Evolutionary conservation across 2,329 filamentous ascomycete species (phyloP), one percentile per base, ranked within the genome.

Genomic region (Xylaria sp.): DNA sequence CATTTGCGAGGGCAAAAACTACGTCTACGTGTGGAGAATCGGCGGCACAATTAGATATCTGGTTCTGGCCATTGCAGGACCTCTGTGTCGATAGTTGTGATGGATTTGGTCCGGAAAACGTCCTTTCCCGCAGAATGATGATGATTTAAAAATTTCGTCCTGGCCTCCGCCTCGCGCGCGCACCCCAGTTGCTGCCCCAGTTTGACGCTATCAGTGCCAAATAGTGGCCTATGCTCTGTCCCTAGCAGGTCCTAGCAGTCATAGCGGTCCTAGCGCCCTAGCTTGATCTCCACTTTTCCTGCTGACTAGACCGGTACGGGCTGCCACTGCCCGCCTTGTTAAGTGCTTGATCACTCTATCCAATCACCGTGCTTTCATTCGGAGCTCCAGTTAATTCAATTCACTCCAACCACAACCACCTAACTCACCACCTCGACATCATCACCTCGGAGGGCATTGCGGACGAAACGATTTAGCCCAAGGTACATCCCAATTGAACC

Each of bases 1-100:
- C 88, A 90, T 90, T 84, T 87, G 87, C 81, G 76, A 80, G 69
- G 80, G 77, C 80, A 79, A 87, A 87, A 88, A 81, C 80, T 82
- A 82, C 78, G 84, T 90, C 88, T 85, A 84, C 80, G 76, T 80
- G 85, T 82, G 81, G 74, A 73, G 75, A 75, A 81, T 84, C 79
- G 83, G 76, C 76, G 51, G 59, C 8, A 69, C 80, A 83, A 79
- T 82, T 77, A 80, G 77, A 76, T 82, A 78, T 80, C 79, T 78
- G 82, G 83, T 75, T 89, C 82, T 88, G 83, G 79, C 80, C 85
- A 88, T 89, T 83, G 79, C 85, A 83, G 85, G 83, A 81, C 76
- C 78, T 80, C 81, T 83, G 79, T 81, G 80, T 79, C 80, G 83
- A 79, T 79, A 77, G 81, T 79, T 81, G 80, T 75, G 80, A 81